Evolutionary conservation across 441 rosid genomes (phyloP), one percentile per base, ranked within the genome.

Genomic region (Brassica balearica): DNA sequence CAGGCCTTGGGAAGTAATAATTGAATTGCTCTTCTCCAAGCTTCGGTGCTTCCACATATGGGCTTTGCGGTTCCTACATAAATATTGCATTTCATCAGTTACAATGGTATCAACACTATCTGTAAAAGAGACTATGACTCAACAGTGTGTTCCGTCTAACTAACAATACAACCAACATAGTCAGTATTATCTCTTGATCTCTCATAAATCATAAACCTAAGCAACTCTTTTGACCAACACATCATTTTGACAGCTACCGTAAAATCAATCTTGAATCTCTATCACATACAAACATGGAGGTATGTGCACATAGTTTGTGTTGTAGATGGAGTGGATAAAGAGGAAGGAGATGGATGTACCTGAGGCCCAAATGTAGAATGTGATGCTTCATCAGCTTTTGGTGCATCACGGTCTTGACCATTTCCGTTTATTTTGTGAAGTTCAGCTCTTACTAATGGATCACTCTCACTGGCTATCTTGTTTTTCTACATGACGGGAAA

Each of bases 31-130:
- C 81, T 8, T 91, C 89, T 51, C 80, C 85, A 73, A 93, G 22
- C 22, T 79, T 82, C 0, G 95, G 96, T 71, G 91, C 82, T 84
- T 93, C 96, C 87, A 95, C 94, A 71, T 95, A 95, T 2, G 96
- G 97, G 76, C 91, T 90, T 90, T 93, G 70, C 34, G 78, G 84
- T 71, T 82, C 84, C 82, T 71, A 3, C 53, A 65, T 1, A 23
- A 43, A 12, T 46, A 11, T 34, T 73, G 43, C 64, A 22, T 48
- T 62, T 25, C 68, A 64, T 69, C 22, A 69, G 59, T 56, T 43
- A 71, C 67, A 38, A 6, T 14, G 7, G 64, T 32, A 20, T 51
- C 58, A n/a, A 32, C 62, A 46, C 14, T 46, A 12, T 46, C 12
- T 46, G 15, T 12, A 46, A 46, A 46, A 46, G 53, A 20, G 5